Evolutionary conservation across 805 yeast species (phyloP).

Genomic region (Pichia eremophila): DNA sequence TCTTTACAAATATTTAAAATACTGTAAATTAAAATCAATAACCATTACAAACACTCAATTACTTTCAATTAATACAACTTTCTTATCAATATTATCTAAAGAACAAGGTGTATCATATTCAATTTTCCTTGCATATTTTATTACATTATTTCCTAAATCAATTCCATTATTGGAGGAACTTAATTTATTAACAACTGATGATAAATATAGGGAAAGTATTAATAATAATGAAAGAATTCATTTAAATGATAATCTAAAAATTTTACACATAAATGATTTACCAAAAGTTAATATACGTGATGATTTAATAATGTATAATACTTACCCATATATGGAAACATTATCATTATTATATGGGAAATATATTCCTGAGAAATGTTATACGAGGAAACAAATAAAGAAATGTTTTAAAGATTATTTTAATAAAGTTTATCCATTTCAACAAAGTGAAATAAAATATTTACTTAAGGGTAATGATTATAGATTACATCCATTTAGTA

Average conservation of each 20-base stretch:
- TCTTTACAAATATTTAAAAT: conserved; percentile 4
- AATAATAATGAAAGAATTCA: background rate
- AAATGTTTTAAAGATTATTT: conserved; percentile 6
- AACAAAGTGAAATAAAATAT: background rate
- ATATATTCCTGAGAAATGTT: conserved; percentile 2
- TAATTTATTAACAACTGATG: background rate
- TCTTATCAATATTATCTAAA: conserved; percentile 4
- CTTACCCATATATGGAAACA: conserved; percentile 5
- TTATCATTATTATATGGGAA: conserved; percentile 9
- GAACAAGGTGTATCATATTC: conserved; percentile 4
- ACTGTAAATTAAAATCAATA: background rate
- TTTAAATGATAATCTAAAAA: background rate
- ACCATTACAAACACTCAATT: conserved; percentile 1
- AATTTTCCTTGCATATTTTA: conserved; percentile 7
- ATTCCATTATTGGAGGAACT: conserved; percentile 1
- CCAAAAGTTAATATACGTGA: conserved; percentile 7
- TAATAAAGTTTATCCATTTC: conserved; percentile 1
- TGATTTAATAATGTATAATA: background rate
- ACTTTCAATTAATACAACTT: conserved; percentile 7
- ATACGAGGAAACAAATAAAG: conserved; percentile 1
- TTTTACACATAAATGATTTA: background rate
- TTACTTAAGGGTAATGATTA: background rate
- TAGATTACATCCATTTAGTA: conserved; percentile 13
- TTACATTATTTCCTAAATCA: conserved; percentile 9
- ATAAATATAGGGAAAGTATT: background rate